Evolutionary conservation across 2,329 filamentous ascomycete species (phyloP), one percentile per base, ranked within the genome.

Genomic region (Fusarium torulosum): DNA sequence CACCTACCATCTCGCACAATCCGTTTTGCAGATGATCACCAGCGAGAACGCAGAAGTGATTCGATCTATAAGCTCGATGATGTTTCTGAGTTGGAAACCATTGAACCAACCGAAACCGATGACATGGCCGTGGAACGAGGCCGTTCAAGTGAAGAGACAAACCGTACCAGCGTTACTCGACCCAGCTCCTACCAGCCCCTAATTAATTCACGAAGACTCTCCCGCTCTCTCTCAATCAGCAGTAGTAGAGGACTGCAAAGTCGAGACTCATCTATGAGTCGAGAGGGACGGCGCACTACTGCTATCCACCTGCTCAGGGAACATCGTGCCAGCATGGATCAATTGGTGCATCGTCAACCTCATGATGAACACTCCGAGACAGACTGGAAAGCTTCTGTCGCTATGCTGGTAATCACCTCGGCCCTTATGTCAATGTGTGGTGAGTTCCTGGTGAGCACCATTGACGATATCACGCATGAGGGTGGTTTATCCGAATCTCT

Each of bases 391-490:
- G 71, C 87, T 79, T 25, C 86, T 5, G 71, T 87, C 1, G 54
- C 84, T 10, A 75, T 87, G 2, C 79, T 90, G 5, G 75, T 88
- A 21, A 68, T 82, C 10, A 82, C 84, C 0, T 89, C 87, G 8
- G 80, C 77, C 4, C 75, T 88, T 29, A 85, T 89, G 53, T 86
- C 86, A 7, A 72, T 87, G 21, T 88, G 85, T 69, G 86, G 86
- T 60, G 86, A 89, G 66, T 87, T 88, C 65, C 84, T 89, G 69
- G 86, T 88, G 35, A 82, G 80, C 52, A 84, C 83, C 49, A 88
- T 90, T 64, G 81, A 86, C 70, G 82, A 82, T 42, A 80, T 89
- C 3, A 84, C 86, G 0, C 75, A 74, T 27, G 75, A 76, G 29
- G 75, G 76, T 6, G 80, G 80, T 4, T 75, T 89, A 4, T 85